phyloP scores from a whole-genome alignment of 108 stramenopile genomes.

The Cyclotella sp. region DNA sequence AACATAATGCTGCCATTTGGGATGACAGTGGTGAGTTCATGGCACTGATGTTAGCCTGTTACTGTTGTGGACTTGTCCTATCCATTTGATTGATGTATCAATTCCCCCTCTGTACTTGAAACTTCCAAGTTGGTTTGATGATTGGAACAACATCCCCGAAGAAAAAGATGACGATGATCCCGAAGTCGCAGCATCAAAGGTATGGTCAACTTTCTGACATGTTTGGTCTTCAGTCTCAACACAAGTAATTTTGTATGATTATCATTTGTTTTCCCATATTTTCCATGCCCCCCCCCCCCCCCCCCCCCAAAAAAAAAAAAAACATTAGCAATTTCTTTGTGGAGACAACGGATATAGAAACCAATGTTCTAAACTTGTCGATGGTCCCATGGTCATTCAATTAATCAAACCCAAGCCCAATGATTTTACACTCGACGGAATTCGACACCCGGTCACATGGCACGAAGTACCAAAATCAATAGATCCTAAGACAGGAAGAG shows the following conservation, averaged over 20 bases:
- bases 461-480: conserved; percentile 34
- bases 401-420: conserved; percentile 53
- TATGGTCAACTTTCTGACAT: not conserved
- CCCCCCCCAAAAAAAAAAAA: too few species aligned
- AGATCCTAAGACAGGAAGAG: conserved; percentile 25
- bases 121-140: conserved; percentile 63
- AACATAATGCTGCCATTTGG: conserved; percentile 65
- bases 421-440: conserved; percentile 40
- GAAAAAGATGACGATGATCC: conserved; percentile 54
- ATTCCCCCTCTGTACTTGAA: conserved; percentile 46
- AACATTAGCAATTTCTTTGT: conserved; percentile 48
- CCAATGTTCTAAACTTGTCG: conserved; percentile 47
- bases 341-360: conserved; percentile 59
- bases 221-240: not conserved
- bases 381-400: conserved; percentile 57
- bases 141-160: conserved; percentile 48
- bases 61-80: too few species aligned
- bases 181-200: conserved; percentile 66
- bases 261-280: not conserved
- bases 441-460: conserved; percentile 41
- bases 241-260: too few species aligned
- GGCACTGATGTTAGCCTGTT: too few species aligned
- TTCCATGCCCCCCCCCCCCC: not conserved
- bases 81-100: not conserved
- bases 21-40: conserved; percentile 35